Percentiles rank a stretch among this genome's conserved stretches.
phyloP scores from a whole-genome alignment of 1,284 basidiomycete species.

The Austroboletus novae-zelandiae region DNA sequence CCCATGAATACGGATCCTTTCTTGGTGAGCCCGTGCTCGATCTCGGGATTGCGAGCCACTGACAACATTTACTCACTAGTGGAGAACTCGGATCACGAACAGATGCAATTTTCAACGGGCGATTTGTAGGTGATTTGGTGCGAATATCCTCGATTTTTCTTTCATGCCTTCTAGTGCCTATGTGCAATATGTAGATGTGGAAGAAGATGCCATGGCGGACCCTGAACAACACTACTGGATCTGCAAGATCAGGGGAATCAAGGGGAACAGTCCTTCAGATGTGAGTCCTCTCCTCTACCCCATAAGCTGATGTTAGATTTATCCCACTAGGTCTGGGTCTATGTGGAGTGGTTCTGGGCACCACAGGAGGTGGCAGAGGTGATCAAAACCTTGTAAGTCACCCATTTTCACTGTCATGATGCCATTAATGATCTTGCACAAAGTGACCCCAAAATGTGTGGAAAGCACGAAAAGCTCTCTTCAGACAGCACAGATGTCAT shows the following conservation, averaged over 20 bases:
- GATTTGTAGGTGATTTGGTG: constrained; percentile 28
- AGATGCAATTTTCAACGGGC: constrained; percentile 19
- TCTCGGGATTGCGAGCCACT: background rate
- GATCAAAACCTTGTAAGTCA: constrained; percentile 45
- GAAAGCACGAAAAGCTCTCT: constrained; percentile 41
- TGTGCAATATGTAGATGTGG: constrained; percentile 20
- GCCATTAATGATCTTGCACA: background rate
- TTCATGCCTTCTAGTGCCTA: constrained; percentile 26
- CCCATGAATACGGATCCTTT: constrained; percentile 13
- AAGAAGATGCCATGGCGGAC: background rate
- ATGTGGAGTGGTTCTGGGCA: constrained; percentile 50
- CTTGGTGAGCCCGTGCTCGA: constrained; percentile 10
- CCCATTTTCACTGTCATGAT: background rate
- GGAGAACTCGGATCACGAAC: constrained; percentile 25
- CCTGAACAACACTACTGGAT: constrained; percentile 24
- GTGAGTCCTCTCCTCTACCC: constrained; percentile 8
- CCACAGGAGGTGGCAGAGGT: constrained; percentile 38
- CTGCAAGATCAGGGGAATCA: constrained; percentile 21
- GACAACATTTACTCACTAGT: constrained; percentile 9
- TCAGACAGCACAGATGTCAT: constrained; percentile 47
- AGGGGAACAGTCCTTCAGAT: constrained; percentile 11
- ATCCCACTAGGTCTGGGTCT: constrained; percentile 42
- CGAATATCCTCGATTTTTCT: background rate
- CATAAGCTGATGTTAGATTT: background rate
- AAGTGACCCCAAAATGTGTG: constrained; percentile 38